A percentile compares a stretch with the other conserved stretches of the same genome.
These are phyloP conservation scores for Ogataea allantospora DNA, from an alignment of 805 yeast species.

Conservation along the genomic window DNA sequence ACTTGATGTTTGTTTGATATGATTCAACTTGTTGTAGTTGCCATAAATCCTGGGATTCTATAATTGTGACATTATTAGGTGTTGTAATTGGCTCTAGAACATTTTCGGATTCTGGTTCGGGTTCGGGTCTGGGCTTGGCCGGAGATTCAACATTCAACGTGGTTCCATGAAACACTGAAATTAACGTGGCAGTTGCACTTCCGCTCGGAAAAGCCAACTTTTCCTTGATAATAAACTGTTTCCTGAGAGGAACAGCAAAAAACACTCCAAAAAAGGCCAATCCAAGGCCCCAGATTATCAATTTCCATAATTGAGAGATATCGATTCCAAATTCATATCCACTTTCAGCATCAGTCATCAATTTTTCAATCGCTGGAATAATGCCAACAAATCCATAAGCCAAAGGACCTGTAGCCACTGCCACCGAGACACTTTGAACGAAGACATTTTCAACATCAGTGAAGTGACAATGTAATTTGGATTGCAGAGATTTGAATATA, in stretches of 20 bases:
- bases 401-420: conserved; percentile 96
- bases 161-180: conserved; percentile 80
- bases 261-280: conserved; percentile 93
- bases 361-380: conserved; percentile 91
- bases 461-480: conserved; percentile 41
- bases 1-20: conserved; percentile 58
- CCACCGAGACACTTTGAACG: conserved; percentile 90
- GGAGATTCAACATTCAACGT: conserved; percentile 40
- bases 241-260: conserved; percentile 85
- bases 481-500: conserved; percentile 59
- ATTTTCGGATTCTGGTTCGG: conserved; percentile 1
- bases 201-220: conserved; percentile 94
- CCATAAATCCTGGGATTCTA: conserved; percentile 36
- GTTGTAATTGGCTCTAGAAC: conserved; percentile 1
- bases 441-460: conserved; percentile 94
- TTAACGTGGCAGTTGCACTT: conserved; percentile 90
- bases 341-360: conserved; percentile 73
- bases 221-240: conserved; percentile 83
- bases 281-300: conserved; percentile 81
- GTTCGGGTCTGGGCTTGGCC: background rate
- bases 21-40: conserved; percentile 28
- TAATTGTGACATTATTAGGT: conserved; percentile 27
- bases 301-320: conserved; percentile 42
- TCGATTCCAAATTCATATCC: conserved; percentile 48
- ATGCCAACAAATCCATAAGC: conserved; percentile 96